Evolutionary conservation across 768 basidiomycete species (phyloP), one percentile per base, ranked within the genome.

Genomic region (Phylloporus scabripes): DNA sequence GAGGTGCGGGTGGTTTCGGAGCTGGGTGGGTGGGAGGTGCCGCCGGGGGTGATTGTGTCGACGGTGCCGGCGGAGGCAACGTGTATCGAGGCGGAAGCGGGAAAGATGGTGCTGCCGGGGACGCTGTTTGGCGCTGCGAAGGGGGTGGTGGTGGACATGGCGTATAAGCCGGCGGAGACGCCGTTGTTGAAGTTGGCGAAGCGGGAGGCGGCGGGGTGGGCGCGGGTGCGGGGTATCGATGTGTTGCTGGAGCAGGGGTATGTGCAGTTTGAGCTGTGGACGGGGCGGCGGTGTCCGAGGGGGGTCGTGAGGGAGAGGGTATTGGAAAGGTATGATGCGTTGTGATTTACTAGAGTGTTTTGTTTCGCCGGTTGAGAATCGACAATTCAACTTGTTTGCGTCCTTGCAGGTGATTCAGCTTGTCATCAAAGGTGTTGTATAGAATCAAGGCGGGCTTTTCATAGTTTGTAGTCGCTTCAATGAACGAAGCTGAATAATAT

Each of bases 191-290:
- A 65, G 45, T 67, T 95, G 12, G 93, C 91, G 4, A 73, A 76
- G 56, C 60, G 64, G 33, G 68, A 63, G 20, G 72, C 71, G 7
- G 28, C 45, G 10, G 72, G 76, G 29, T 95, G 93, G 93, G 72
- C 66, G 9, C 68, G 72, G 4, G 85, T 92, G n/a, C 76, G 75
- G 43, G 93, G 94, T 0, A 69, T 95, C 9, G 87, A 92, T 57
- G 85, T 94, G 43, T 69, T 97, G 42, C 72, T 96, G 23, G 87
- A 92, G 71, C 93, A 96, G 63, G 93, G 89, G 1, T 92, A 82
- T 65, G 78, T 77, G 39, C 92, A 94, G 65, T 92, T 91, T 63
- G 79, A 83, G 69, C 58, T 77, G 36, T 93, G 92, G 91, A 93
- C 87, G 0, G 83, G 82, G 17, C 74, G 83, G 41, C 62, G 59